A percentile compares a stretch with the other conserved stretches of the same genome.
Conservation (phyloP, 1,284 basidiomycete genomes). For the Pyrrhoderma noxium region DNA sequence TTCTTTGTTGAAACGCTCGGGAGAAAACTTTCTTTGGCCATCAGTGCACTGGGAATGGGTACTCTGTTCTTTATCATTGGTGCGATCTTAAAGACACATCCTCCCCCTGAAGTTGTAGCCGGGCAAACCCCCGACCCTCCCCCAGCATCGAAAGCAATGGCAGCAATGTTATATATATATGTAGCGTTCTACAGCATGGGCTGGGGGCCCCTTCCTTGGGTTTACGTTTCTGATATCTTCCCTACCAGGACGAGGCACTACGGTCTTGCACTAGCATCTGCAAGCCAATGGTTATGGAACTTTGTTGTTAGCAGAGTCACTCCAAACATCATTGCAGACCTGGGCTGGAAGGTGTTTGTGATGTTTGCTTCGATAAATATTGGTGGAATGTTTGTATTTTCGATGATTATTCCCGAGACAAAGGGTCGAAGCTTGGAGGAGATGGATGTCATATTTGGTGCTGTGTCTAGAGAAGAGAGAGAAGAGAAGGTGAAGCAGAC, state of each 20-base stretch:
- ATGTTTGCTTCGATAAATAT: conserved; percentile 63
- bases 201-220: conserved; percentile 58
- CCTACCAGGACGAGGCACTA: conserved; percentile 74
- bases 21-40: conserved; percentile 50
- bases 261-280: conserved; percentile 63
- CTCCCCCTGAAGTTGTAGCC: conserved; percentile 30
- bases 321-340: conserved; percentile 50
- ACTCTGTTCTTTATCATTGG: conserved; percentile 62
- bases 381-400: conserved; percentile 40
- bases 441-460: conserved; percentile 77
- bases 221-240: conserved; percentile 78
- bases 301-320: conserved; percentile 71
- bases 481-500: conserved; percentile 42
- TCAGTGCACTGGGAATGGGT: conserved; percentile 59
- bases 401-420: conserved; percentile 65
- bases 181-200: conserved; percentile 74
- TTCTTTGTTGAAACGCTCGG: conserved; percentile 51
- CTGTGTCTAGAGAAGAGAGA: conserved; percentile 52
- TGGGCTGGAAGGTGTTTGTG: conserved; percentile 64
- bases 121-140: conserved; percentile 29
- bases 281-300: conserved; percentile 78
- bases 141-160: conserved; percentile 59
- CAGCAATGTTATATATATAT: conserved; percentile 69
- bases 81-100: conserved; percentile 67
- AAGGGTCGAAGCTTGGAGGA: conserved; percentile 68